phyloP scores from a whole-genome alignment of 2,329 filamentous ascomycete species.

The Blastomyces emzantsi region DNA sequence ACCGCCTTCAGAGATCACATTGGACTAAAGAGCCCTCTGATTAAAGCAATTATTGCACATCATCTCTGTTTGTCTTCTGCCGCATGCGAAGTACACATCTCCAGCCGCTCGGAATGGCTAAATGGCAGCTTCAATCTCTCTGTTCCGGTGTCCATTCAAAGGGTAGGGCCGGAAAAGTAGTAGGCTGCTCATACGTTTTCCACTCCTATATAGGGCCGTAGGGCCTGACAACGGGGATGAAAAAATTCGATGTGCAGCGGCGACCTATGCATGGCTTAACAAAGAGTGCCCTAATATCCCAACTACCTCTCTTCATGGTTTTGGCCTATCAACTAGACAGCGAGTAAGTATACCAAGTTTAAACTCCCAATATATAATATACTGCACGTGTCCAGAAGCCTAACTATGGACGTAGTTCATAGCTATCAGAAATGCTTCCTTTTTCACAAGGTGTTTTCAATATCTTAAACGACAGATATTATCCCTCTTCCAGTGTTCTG shows the following conservation, averaged over 20 bases:
- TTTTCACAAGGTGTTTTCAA: conserved; percentile 3
- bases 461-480: conserved; percentile 2
- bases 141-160: conserved; percentile 18
- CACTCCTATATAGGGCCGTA: conserved; percentile 21
- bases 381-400: too few species aligned
- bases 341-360: conserved; percentile 12
- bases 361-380: too few species aligned
- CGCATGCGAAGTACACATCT: conserved; percentile 14
- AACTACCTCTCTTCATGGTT: conserved; percentile 22
- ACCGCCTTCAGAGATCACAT: conserved; percentile 4
- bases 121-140: conserved; percentile 22
- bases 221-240: conserved; percentile 24
- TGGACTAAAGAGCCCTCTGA: neutral
- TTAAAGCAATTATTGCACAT: conserved; percentile 1
- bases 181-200: conserved; percentile 19
- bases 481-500: neutral
- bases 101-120: conserved; percentile 18
- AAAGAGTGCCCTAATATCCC: conserved; percentile 22
- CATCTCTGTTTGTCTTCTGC: conserved; percentile 7
- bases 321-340: conserved; percentile 21
- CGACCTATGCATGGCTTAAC: conserved; percentile 24
- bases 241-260: conserved; percentile 23
- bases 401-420: conserved; percentile 8
- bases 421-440: neutral
- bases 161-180: neutral